Percentiles rank a stretch among this genome's conserved stretches.
These are phyloP conservation scores for Tolypocladium endophyticum DNA, from an alignment of 2,329 filamentous ascomycete genomes.

Conservation along the genomic window DNA sequence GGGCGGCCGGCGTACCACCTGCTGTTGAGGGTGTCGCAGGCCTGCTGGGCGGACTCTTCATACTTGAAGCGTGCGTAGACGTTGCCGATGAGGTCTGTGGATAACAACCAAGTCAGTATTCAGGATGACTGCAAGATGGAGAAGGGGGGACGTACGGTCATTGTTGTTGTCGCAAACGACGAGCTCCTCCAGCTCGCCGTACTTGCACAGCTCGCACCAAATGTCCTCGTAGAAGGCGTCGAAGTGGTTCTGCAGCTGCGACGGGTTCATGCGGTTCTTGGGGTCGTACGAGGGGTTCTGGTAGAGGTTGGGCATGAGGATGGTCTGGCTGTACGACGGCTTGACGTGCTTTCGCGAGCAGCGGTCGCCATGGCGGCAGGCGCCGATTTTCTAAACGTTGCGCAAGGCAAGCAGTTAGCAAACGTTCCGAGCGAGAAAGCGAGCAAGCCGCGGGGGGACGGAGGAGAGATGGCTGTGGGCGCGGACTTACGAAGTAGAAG, in stretches of 20 bases:
- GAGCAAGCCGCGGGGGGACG: not conserved
- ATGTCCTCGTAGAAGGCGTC: slow-evolving; percentile 99
- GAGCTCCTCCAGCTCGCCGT: slow-evolving; percentile 92
- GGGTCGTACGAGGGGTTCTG: slow-evolving; percentile 97
- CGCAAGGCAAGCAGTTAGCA: not conserved
- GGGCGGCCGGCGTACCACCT: slow-evolving; percentile 96
- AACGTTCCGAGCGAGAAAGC: not conserved
- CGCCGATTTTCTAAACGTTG: slow-evolving; percentile 69
- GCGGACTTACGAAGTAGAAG: slow-evolving; percentile 60
- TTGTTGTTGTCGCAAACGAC: slow-evolving; percentile 99
- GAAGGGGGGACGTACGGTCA: slow-evolving; percentile 54
- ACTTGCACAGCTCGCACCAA: slow-evolving; percentile 99
- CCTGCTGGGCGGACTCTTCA: slow-evolving; percentile 88
- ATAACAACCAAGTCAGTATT: slow-evolving; percentile 10
- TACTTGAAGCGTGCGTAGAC: slow-evolving; percentile 99
- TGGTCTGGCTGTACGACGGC: slow-evolving; percentile 93
- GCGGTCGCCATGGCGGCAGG: slow-evolving; percentile 94
- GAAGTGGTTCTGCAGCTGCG: slow-evolving; percentile 97
- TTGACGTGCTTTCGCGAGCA: slow-evolving; percentile 99
- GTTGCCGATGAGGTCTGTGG: slow-evolving; percentile 83
- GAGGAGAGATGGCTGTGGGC: not conserved
- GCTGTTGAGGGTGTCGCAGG: slow-evolving; percentile 87
- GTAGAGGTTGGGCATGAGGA: slow-evolving; percentile 97
- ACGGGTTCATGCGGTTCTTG: slow-evolving; percentile 92
- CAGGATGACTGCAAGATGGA: not conserved